phyloP scores from a whole-genome alignment of 1,284 basidiomycete species.

The Gymnopus androsaceus region DNA sequence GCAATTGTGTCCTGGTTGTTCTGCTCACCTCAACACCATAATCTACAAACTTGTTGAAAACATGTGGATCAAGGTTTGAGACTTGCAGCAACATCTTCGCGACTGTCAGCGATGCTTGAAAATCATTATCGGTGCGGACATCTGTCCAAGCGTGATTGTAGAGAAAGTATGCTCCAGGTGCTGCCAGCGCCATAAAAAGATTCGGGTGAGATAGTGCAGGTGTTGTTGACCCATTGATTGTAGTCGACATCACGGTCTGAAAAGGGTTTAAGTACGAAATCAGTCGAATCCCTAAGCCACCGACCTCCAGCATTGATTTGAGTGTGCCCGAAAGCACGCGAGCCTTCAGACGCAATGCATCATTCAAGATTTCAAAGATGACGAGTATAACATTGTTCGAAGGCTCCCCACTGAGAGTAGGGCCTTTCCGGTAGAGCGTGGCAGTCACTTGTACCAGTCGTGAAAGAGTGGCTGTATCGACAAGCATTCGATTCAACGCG shows the following conservation, averaged over 20 bases:
- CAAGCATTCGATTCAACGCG: conserved; percentile 49
- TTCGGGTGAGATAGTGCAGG: conserved; percentile 27
- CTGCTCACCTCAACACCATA: conserved; percentile 34
- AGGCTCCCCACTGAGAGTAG: conserved; percentile 30
- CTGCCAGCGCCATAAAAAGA: conserved; percentile 42
- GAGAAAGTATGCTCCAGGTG: conserved; percentile 54
- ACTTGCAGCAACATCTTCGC: conserved; percentile 55
- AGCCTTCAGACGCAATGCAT: conserved; percentile 54
- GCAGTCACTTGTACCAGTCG: conserved; percentile 53
- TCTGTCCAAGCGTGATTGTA: conserved; percentile 49
- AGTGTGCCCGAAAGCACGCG: conserved; percentile 52
- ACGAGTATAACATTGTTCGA: conserved; percentile 46
- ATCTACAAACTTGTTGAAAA: conserved; percentile 36
- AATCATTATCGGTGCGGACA: conserved; percentile 49
- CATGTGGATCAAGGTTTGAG: conserved; percentile 36
- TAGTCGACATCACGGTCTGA: conserved; percentile 37
- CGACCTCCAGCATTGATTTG: conserved; percentile 53
- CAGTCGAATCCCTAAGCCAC: conserved; percentile 16
- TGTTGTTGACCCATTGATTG: conserved; percentile 24
- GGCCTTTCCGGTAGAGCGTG: conserved; percentile 41
- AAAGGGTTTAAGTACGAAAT: background rate
- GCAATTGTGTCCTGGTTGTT: background rate
- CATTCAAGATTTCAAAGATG: conserved; percentile 57
- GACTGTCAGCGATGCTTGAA: conserved; percentile 50
- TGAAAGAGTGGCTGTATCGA: conserved; percentile 47